Conservation (phyloP, 1,284 basidiomycete species). For the Austropuccinia psidii region DNA sequence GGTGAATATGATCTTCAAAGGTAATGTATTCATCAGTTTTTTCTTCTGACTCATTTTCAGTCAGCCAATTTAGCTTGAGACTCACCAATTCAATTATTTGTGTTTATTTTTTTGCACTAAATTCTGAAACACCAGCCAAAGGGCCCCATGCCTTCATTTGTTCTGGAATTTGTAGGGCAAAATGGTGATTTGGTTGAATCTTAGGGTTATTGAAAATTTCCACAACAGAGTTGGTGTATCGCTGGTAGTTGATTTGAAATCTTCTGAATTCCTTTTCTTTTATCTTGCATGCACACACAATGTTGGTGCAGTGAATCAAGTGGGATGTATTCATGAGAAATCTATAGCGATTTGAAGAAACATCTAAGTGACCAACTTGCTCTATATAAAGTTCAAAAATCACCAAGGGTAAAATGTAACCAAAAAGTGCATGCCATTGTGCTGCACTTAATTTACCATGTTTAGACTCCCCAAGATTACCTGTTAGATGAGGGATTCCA, state of each 20-base stretch:
- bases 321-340: slow-evolving; percentile 1
- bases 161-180: background rate
- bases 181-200: slow-evolving; percentile 21
- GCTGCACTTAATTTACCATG: slow-evolving; percentile 21
- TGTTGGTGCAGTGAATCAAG: slow-evolving; percentile 1
- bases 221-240: background rate
- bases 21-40: background rate
- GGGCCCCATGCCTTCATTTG: slow-evolving; percentile 22
- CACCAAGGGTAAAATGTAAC: slow-evolving; percentile 15
- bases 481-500: background rate
- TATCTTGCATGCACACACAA: background rate
- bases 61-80: background rate
- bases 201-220: background rate
- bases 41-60: background rate
- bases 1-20: background rate
- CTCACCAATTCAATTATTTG: slow-evolving; percentile 26
- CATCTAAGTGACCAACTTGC: background rate
- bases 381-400: slow-evolving; percentile 11
- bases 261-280: background rate
- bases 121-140: background rate
- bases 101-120: slow-evolving; percentile 19
- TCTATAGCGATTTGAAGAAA: background rate
- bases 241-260: slow-evolving; percentile 5
- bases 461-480: slow-evolving; percentile 8
- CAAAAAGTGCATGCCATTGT: slow-evolving; percentile 22